Conservation (phyloP, 2,329 filamentous ascomycete genomes). For the Claviceps purpurea region DNA sequence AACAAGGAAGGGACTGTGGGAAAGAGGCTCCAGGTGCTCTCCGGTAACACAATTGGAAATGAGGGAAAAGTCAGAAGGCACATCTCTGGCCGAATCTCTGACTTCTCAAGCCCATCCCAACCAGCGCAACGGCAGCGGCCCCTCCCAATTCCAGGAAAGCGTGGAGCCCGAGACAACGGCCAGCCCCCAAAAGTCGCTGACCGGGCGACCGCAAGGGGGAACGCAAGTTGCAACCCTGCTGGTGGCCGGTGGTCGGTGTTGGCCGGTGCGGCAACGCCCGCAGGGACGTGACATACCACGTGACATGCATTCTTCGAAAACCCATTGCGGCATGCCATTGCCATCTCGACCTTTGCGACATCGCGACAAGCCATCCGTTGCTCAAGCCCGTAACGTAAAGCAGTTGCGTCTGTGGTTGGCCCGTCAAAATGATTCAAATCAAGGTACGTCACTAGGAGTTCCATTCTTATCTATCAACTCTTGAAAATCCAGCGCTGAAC, state of each 20-base stretch:
- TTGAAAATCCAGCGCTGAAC: not conserved
- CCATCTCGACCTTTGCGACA: too few relatives aligned
- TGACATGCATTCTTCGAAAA: slow-evolving; percentile 1
- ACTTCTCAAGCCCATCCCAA: not conserved
- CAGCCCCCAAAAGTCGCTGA: slow-evolving; percentile 13
- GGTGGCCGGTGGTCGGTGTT: not conserved
- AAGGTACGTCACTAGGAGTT: slow-evolving; percentile 40
- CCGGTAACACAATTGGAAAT: too few relatives aligned
- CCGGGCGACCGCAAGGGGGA: slow-evolving; percentile 15
- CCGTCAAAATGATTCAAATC: slow-evolving; percentile 73
- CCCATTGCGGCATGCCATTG: not conserved
- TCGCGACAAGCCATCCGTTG: not conserved
- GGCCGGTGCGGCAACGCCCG: not conserved
- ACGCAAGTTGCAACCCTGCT: not conserved
- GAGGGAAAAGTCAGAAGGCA: not conserved
- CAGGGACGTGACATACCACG: slow-evolving; percentile 3
- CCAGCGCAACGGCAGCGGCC: not conserved
- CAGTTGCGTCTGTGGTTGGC: slow-evolving; percentile 4
- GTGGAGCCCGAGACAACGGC: slow-evolving; percentile 2
- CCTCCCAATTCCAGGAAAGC: not conserved
- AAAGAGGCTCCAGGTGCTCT: too few relatives aligned
- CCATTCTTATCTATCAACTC: not conserved
- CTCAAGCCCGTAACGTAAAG: not conserved
- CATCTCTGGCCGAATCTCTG: slow-evolving; percentile 1
- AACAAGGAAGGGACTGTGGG: too few relatives aligned